phyloP scores from a whole-genome alignment of 176 grass and related monocot species.

The Ananas comosus region DNA sequence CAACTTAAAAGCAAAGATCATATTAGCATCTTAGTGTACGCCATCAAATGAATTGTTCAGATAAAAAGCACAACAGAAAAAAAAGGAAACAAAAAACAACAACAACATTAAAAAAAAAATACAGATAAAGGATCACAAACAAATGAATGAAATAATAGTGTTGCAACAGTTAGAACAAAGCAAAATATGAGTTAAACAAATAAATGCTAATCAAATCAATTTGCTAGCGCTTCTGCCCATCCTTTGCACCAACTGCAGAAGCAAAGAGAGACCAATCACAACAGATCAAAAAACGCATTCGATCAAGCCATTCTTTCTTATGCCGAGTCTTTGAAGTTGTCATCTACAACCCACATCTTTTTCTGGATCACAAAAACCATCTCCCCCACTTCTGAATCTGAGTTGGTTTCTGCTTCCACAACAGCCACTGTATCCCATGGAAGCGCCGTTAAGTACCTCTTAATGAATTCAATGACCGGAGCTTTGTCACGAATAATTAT shows the following conservation, averaged over 20 bases:
- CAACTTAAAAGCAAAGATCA: neutral
- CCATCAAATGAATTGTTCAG: neutral
- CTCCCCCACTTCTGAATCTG: conserved; percentile 66
- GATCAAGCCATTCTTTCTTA: conserved; percentile 13
- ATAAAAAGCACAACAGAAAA: neutral
- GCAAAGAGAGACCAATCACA: neutral
- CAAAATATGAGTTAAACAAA: neutral
- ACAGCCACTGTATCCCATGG: conserved; percentile 66
- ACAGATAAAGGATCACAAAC: neutral
- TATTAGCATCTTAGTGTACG: neutral
- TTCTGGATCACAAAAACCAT: conserved; percentile 72
- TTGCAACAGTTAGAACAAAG: neutral
- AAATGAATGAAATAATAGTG: neutral
- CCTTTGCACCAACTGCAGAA: neutral
- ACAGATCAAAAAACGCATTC: no score
- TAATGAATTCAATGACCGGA: conserved; percentile 65
- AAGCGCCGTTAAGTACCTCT: conserved; percentile 57
- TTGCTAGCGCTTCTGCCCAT: neutral
- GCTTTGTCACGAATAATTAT: conserved; percentile 72
- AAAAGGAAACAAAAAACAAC: neutral
- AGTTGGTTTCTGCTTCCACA: conserved; percentile 53
- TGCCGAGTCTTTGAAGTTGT: conserved; percentile 30
- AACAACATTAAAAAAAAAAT: neutral
- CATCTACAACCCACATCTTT: conserved; percentile 57
- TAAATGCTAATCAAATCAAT: neutral